phyloP scores from a whole-genome alignment of 1,284 basidiomycete genomes.

The Tremellales sp. region DNA sequence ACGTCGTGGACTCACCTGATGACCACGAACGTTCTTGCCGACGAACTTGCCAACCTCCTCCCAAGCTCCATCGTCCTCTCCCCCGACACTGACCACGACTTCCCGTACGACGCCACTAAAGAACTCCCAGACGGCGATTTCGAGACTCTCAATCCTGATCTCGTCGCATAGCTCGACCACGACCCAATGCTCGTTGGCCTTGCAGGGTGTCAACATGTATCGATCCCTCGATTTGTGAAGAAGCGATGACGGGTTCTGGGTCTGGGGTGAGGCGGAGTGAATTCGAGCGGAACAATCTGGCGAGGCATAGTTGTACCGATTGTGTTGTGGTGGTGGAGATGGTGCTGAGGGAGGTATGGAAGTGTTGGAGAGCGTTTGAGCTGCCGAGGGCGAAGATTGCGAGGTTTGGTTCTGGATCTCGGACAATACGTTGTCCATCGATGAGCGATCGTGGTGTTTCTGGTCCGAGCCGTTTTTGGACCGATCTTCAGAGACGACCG shows the following conservation, averaged over 20 bases:
- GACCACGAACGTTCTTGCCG: slow-evolving; percentile 85
- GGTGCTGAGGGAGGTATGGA: neutral
- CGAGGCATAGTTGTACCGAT: slow-evolving; percentile 89
- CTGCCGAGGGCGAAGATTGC: slow-evolving; percentile 5
- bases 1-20: slow-evolving; percentile 66
- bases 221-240: slow-evolving; percentile 85
- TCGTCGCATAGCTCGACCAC: slow-evolving; percentile 97
- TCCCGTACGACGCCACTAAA: slow-evolving; percentile 96
- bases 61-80: slow-evolving; percentile 68
- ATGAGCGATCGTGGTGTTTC: slow-evolving; percentile 20
- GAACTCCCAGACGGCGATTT: slow-evolving; percentile 96
- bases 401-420: slow-evolving; percentile 15
- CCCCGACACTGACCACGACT: slow-evolving; percentile 79
- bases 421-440: no score
- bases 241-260: slow-evolving; percentile 79
- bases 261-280: slow-evolving; percentile 73
- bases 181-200: slow-evolving; percentile 68
- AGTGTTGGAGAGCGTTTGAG: neutral
- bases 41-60: slow-evolving; percentile 63
- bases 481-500: neutral
- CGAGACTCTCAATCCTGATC: slow-evolving; percentile 90
- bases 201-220: slow-evolving; percentile 96
- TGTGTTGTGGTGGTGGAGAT: slow-evolving; percentile 13
- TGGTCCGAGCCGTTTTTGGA: slow-evolving; percentile 7
- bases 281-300: slow-evolving; percentile 90